Conservation (phyloP, 148 eudicot genomes). For the Fagopyrum homotropicum region DNA sequence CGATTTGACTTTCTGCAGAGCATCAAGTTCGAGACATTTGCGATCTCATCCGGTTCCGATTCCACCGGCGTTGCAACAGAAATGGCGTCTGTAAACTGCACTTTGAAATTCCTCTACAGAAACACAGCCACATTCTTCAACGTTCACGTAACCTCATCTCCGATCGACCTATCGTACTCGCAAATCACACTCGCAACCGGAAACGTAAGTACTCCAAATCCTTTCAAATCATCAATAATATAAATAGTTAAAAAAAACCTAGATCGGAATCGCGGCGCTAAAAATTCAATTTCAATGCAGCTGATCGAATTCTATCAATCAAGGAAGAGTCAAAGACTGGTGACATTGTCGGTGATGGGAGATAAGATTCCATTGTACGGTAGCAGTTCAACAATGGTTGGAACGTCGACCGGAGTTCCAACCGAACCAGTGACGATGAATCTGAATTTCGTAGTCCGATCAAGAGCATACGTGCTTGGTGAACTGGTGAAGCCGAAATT, state of each 20-base stretch:
- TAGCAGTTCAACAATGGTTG: constrained; percentile 53
- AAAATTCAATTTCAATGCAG: constrained; percentile 29
- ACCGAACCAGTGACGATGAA: constrained; percentile 52
- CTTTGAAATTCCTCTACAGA: constrained; percentile 50
- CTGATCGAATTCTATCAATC: constrained; percentile 62
- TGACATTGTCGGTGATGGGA: constrained; percentile 38
- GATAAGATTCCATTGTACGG: constrained; percentile 71
- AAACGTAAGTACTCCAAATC: constrained; percentile 32
- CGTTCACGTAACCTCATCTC: constrained; percentile 70
- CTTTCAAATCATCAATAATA: not conserved
- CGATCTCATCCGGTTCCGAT: constrained; percentile 73
- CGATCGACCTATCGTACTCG: constrained; percentile 48
- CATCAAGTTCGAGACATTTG: constrained; percentile 53
- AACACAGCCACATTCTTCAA: constrained; percentile 82
- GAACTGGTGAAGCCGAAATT: constrained; percentile 75
- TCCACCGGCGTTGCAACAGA: constrained; percentile 68
- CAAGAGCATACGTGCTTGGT: constrained; percentile 77
- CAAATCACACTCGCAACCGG: constrained; percentile 60
- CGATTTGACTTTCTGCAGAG: constrained; percentile 29
- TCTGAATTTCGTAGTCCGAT: constrained; percentile 44
- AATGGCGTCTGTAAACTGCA: constrained; percentile 65
- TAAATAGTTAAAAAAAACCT: not conserved
- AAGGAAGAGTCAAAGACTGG: constrained; percentile 45
- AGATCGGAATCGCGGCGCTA: not conserved
- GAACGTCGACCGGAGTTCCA: constrained; percentile 47